Conservation (phyloP, 768 basidiomycete species). For the Auricularia cornea region DNA sequence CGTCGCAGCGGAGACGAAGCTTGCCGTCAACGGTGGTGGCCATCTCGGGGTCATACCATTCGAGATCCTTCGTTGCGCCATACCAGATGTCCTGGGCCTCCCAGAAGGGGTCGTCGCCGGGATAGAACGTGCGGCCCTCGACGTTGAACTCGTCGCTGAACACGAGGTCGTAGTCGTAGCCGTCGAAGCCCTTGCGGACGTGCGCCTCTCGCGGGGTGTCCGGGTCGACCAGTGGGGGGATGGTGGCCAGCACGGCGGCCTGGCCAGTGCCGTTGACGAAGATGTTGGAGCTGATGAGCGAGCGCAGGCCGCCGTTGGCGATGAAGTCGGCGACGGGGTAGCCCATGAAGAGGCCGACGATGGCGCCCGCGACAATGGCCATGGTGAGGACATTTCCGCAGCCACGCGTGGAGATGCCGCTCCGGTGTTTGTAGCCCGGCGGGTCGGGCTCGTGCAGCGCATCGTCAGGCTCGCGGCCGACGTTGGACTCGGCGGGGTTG, state of each 20-base stretch:
- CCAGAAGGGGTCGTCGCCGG: constrained; percentile 64
- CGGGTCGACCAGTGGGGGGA: constrained; percentile 59
- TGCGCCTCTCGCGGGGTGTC: constrained; percentile 56
- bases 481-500: neutral
- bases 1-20: constrained; percentile 63
- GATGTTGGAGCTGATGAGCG: constrained; percentile 49
- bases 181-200: constrained; percentile 65
- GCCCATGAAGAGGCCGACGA: neutral
- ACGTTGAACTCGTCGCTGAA: constrained; percentile 79
- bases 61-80: constrained; percentile 56
- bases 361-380: neutral
- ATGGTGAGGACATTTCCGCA: constrained; percentile 1
- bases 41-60: constrained; percentile 69
- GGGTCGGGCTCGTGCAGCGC: neutral
- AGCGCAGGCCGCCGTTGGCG: neutral
- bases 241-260: constrained; percentile 43
- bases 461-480: neutral
- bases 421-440: neutral
- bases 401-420: neutral
- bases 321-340: neutral
- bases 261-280: constrained; percentile 64
- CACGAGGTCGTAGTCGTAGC: constrained; percentile 56
- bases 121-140: constrained; percentile 63
- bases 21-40: constrained; percentile 62
- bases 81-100: constrained; percentile 71